Conservation (phyloP, 306 rosid species). For the Senna siamea region DNA sequence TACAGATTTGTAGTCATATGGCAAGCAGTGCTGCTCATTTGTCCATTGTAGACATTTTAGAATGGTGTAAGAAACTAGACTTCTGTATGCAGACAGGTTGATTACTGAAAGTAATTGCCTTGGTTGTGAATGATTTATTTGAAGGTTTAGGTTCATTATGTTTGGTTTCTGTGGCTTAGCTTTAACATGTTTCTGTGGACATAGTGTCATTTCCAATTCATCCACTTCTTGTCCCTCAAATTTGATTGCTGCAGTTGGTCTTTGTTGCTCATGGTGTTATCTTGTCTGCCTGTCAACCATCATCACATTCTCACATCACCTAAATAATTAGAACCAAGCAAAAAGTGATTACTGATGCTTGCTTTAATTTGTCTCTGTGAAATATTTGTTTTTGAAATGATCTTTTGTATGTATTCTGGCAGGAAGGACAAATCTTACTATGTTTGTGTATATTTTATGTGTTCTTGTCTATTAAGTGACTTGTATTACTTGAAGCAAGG, state of each 20-base stretch:
- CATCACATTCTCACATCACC: constrained; percentile 12
- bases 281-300: constrained; percentile 10
- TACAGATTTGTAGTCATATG: constrained; percentile 5
- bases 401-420: constrained; percentile 7
- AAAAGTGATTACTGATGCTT: constrained; percentile 9
- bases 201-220: constrained; percentile 1
- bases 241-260: constrained; percentile 17
- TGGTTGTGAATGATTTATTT: constrained; percentile 8
- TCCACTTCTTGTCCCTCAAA: constrained; percentile 10
- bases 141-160: not conserved
- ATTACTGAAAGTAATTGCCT: constrained; percentile 6
- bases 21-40: not conserved
- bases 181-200: not conserved
- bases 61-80: not conserved
- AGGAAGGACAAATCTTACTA: not conserved
- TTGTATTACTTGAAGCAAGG: not conserved
- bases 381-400: not conserved
- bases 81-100: constrained; percentile 4
- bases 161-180: constrained; percentile 1
- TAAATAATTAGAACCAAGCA: not conserved
- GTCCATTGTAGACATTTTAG: not conserved
- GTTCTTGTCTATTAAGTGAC: not conserved
- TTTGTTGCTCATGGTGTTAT: not conserved
- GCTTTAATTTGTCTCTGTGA: not conserved
- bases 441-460: not conserved